phyloP scores from a whole-genome alignment of 2,329 filamentous ascomycete species.

The Penicillium sp. region DNA sequence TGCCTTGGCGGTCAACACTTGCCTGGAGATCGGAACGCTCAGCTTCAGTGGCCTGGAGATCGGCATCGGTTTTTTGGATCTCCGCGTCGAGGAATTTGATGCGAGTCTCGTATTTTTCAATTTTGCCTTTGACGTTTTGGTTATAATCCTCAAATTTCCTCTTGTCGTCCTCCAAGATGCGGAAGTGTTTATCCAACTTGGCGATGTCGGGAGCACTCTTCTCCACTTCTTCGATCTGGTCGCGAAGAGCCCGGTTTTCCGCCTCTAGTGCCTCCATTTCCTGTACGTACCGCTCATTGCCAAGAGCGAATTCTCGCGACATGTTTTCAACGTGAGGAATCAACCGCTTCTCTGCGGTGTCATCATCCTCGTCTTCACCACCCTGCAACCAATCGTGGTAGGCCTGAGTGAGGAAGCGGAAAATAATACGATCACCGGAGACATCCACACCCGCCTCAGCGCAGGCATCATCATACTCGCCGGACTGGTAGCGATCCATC shows the following conservation, averaged over 20 bases:
- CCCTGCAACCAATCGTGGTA: constrained; percentile 94
- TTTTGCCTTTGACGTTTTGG: constrained; percentile 73
- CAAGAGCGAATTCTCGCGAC: constrained; percentile 79
- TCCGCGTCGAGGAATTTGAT: constrained; percentile 82
- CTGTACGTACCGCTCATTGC: constrained; percentile 79
- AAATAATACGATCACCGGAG: constrained; percentile 86
- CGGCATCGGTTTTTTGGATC: constrained; percentile 71
- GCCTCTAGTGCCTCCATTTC: constrained; percentile 83
- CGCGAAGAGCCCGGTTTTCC: constrained; percentile 74
- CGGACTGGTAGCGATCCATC: constrained; percentile 75
- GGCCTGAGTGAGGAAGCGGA: constrained; percentile 82
- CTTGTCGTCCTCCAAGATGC: constrained; percentile 91
- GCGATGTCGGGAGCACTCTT: constrained; percentile 81
- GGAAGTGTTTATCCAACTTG: constrained; percentile 82
- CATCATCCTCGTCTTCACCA: constrained; percentile 82
- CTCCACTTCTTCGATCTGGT: constrained; percentile 86
- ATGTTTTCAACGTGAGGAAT: constrained; percentile 82
- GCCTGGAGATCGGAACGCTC: constrained; percentile 78
- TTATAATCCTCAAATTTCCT: constrained; percentile 97
- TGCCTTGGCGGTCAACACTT: constrained; percentile 85
- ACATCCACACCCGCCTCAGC: constrained; percentile 85
- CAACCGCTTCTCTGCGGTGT: constrained; percentile 75
- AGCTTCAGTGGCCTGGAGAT: constrained; percentile 75
- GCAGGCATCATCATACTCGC: constrained; percentile 87
- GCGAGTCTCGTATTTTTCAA: constrained; percentile 81